These are phyloP conservation scores for Perilla frutescens DNA, from an alignment of 257 asterid species.

Conservation along the genomic window DNA sequence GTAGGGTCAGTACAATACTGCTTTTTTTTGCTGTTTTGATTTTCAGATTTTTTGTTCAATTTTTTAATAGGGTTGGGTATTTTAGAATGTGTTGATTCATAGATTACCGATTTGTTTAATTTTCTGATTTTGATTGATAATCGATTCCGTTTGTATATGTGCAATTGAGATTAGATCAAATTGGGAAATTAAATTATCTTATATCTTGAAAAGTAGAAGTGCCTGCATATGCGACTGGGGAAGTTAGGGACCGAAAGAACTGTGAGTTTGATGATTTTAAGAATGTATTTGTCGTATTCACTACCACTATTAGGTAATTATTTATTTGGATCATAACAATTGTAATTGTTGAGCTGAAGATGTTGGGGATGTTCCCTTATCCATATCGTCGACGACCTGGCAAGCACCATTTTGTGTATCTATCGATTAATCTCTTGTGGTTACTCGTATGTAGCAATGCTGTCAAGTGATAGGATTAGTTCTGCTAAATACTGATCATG, in stretches of 20 bases:
- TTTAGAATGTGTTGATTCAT: slow-evolving; percentile 13
- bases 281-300: not conserved
- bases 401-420: slow-evolving; percentile 11
- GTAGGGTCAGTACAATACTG: slow-evolving; percentile 23
- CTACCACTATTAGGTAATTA: not conserved
- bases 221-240: not conserved
- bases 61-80: slow-evolving; percentile 17
- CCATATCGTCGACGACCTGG: not conserved
- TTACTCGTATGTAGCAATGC: slow-evolving; percentile 20
- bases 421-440: slow-evolving; percentile 1
- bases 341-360: slow-evolving; percentile 10
- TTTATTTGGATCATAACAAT: not conserved
- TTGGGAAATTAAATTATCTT: not conserved
- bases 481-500: slow-evolving; percentile 20
- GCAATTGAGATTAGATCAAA: slow-evolving; percentile 27
- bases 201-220: not conserved
- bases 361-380: slow-evolving; percentile 12
- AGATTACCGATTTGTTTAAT: slow-evolving; percentile 20
- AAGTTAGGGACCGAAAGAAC: slow-evolving; percentile 25
- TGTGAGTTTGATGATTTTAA: slow-evolving; percentile 19
- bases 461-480: slow-evolving; percentile 21
- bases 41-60: not conserved
- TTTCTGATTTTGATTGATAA: slow-evolving; percentile 25
- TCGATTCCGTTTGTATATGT: slow-evolving; percentile 13
- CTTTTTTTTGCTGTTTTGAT: not conserved